Evolutionary conservation across 495 filamentous ascomycete species (phyloP).

Genomic region (Tuber melanosporum): DNA sequence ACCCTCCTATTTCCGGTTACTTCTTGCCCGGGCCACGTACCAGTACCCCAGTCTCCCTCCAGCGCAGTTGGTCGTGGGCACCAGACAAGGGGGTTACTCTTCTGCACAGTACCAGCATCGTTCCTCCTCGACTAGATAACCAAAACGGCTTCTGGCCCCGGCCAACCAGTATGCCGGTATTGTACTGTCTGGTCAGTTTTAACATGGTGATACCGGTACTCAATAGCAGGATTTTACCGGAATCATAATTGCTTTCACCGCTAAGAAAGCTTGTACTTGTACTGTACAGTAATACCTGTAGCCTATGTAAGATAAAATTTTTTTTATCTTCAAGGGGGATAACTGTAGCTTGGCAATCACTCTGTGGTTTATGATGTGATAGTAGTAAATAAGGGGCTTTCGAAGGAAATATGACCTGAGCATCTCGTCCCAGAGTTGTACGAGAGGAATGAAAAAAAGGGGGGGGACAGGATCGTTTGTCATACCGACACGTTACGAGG

Average conservation of each 20-base stretch:
- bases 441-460: neutral
- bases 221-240: neutral
- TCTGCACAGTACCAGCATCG: neutral
- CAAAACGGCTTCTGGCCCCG: neutral
- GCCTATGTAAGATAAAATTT: neutral
- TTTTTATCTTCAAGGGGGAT: neutral
- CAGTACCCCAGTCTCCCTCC: neutral
- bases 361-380: neutral
- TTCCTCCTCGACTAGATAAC: neutral
- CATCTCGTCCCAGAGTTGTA: neutral
- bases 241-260: neutral
- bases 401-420: neutral
- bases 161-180: neutral
- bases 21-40: neutral
- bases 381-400: neutral
- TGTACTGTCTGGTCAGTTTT: neutral
- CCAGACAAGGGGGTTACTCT: neutral
- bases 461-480: neutral
- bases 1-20: neutral
- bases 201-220: neutral
- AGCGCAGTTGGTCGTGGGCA: neutral
- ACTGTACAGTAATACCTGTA: neutral
- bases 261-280: neutral
- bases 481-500: neutral
- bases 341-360: neutral